phyloP scores from a whole-genome alignment of 257 asterid species.

The Gardenia jasminoides region DNA sequence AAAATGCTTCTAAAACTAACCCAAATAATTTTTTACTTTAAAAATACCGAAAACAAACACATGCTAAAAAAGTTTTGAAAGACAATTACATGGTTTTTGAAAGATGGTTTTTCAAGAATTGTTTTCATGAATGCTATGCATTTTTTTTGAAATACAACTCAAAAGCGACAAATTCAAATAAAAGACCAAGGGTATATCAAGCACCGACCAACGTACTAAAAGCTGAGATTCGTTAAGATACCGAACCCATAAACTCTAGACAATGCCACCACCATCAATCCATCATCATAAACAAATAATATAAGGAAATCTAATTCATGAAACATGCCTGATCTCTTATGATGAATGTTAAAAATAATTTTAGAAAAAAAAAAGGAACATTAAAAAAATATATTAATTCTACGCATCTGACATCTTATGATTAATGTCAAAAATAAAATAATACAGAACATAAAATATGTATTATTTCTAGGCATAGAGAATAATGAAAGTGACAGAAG shows the following conservation, averaged over 20 bases:
- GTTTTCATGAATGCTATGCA: too few relatives aligned
- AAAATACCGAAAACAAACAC: too few relatives aligned
- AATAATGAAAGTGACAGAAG: not conserved
- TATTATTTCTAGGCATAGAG: not conserved
- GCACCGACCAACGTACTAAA: not conserved
- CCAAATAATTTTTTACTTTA: too few relatives aligned
- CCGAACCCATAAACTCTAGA: not conserved
- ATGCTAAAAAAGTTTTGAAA: too few relatives aligned
- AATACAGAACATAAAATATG: not conserved
- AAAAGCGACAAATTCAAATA: too few relatives aligned
- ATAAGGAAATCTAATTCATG: not conserved
- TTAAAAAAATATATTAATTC: not conserved
- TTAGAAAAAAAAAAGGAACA: too few relatives aligned
- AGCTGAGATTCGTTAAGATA: not conserved
- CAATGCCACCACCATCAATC: not conserved
- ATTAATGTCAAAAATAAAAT: not conserved
- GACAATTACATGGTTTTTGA: too few relatives aligned
- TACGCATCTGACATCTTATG: not conserved
- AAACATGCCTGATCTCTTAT: not conserved
- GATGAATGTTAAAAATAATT: not conserved
- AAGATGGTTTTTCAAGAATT: too few relatives aligned
- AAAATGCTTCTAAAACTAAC: too few relatives aligned
- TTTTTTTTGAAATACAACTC: too few relatives aligned
- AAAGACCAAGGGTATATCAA: not conserved
- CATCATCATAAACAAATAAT: slow-evolving; percentile 7